Conservation (phyloP, 345 rosid genomes). For the thale cress (Arabidopsis thaliana) region DNA sequence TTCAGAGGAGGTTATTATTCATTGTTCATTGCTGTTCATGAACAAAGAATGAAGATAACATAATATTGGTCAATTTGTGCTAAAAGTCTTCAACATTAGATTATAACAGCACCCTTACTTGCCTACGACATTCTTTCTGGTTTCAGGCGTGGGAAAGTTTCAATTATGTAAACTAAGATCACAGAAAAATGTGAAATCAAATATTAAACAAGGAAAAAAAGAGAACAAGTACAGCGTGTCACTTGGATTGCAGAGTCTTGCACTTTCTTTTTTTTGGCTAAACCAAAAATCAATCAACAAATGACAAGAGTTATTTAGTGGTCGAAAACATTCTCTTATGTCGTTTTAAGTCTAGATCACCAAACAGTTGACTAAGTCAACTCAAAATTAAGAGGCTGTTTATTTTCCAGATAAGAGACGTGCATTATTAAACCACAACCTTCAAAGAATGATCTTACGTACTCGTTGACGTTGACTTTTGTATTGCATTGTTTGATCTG, state of each 20-base stretch:
- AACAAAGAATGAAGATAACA: neutral
- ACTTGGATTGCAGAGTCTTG: neutral
- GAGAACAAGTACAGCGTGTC: neutral
- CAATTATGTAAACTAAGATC: neutral
- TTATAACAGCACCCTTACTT: slow-evolving; percentile 19
- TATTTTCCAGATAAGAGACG: neutral
- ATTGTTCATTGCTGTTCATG: slow-evolving; percentile 7
- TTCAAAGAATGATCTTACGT: neutral
- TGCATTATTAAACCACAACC: neutral
- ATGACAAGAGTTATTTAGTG: no score
- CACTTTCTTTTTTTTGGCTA: no score
- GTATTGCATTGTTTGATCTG: neutral
- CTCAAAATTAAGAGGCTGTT: neutral
- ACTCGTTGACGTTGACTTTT: neutral
- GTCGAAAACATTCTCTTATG: no score
- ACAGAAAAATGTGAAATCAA: neutral
- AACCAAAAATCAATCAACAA: no score
- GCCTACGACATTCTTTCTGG: slow-evolving; percentile 23
- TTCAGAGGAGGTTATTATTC: slow-evolving; percentile 25
- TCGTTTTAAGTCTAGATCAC: neutral
- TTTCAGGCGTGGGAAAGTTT: neutral
- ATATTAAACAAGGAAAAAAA: no score
- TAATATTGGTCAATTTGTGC: neutral
- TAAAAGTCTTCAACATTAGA: slow-evolving; percentile 16
- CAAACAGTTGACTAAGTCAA: neutral